A percentile compares a stretch with the other conserved stretches of the same genome.
phyloP scores from a whole-genome alignment of 192 early-diverging fungal genomes.

The Umbelopsis vinacea region DNA sequence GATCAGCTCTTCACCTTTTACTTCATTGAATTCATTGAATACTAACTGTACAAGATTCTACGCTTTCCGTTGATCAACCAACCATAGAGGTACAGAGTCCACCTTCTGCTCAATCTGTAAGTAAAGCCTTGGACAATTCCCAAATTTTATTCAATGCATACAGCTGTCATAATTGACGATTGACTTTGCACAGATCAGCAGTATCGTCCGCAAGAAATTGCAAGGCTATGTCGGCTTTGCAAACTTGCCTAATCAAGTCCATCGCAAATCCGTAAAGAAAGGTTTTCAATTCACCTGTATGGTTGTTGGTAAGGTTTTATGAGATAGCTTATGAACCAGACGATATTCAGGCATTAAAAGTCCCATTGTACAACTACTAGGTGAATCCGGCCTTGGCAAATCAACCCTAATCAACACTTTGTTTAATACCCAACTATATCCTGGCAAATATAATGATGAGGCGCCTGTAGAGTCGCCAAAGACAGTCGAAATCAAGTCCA shows the following conservation, averaged over 20 bases:
- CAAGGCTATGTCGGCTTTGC: slow-evolving; percentile 97
- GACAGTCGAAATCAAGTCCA: slow-evolving; percentile 81
- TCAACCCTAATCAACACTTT: slow-evolving; percentile 98
- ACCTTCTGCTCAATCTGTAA: slow-evolving; percentile 18
- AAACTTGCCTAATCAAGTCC: slow-evolving; percentile 93
- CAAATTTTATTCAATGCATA: background rate
- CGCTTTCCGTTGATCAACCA: slow-evolving; percentile 3
- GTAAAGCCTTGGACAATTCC: background rate
- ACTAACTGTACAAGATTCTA: slow-evolving; percentile 8
- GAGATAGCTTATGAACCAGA: background rate
- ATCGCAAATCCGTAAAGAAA: slow-evolving; percentile 92
- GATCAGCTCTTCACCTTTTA: background rate
- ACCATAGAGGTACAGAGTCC: background rate
- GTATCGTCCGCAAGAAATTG: slow-evolving; percentile 65
- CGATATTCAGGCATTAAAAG: background rate
- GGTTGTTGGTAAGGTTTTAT: slow-evolving; percentile 78
- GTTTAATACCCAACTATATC: slow-evolving; percentile 89
- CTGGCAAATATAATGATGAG: slow-evolving; percentile 69
- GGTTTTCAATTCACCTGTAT: slow-evolving; percentile 97
- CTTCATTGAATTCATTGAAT: background rate
- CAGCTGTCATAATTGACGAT: background rate
- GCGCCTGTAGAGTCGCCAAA: slow-evolving; percentile 70
- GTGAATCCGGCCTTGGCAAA: slow-evolving; percentile 94
- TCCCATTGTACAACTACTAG: background rate
- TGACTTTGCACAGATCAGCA: background rate